Conservation (phyloP, 805 yeast species). For the Starmera amethionina region DNA sequence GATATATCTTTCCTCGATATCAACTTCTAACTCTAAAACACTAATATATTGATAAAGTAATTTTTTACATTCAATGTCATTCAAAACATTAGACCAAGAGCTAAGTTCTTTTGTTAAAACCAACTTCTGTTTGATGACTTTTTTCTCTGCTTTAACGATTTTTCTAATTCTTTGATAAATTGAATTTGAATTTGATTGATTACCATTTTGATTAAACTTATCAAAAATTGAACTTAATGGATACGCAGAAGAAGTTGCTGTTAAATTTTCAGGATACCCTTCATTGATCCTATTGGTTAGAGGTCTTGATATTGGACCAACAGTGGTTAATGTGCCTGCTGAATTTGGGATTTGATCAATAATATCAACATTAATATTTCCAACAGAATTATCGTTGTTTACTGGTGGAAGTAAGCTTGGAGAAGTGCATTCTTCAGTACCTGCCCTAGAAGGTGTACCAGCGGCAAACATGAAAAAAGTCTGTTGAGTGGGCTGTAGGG, state of each 20-base stretch:
- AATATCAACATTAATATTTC: too few relatives aligned
- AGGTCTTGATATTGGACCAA: not conserved
- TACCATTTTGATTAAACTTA: slow-evolving; percentile 8
- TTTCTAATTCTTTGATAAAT: slow-evolving; percentile 26
- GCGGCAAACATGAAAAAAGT: too few relatives aligned
- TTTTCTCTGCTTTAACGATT: slow-evolving; percentile 30
- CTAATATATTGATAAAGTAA: slow-evolving; percentile 31
- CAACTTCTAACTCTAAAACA: slow-evolving; percentile 28
- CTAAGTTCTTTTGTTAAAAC: slow-evolving; percentile 30
- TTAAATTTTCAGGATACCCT: slow-evolving; percentile 1
- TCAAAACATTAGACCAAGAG: slow-evolving; percentile 32
- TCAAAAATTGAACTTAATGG: slow-evolving; percentile 18
- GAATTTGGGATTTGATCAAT: not conserved
- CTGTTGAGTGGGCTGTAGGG: too few relatives aligned
- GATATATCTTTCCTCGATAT: slow-evolving; percentile 24
- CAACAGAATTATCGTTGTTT: too few relatives aligned
- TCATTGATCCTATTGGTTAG: not conserved
- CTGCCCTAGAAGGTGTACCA: too few relatives aligned
- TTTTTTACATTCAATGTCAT: slow-evolving; percentile 27
- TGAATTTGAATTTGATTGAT: slow-evolving; percentile 17
- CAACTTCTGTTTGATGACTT: slow-evolving; percentile 23
- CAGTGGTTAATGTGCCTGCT: not conserved
- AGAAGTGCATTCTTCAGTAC: too few relatives aligned
- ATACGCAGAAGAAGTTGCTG: slow-evolving; percentile 6
- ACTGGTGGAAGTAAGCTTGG: too few relatives aligned